Conservation (phyloP, 2,329 filamentous ascomycete species). For the Fusarium ramigenum region DNA sequence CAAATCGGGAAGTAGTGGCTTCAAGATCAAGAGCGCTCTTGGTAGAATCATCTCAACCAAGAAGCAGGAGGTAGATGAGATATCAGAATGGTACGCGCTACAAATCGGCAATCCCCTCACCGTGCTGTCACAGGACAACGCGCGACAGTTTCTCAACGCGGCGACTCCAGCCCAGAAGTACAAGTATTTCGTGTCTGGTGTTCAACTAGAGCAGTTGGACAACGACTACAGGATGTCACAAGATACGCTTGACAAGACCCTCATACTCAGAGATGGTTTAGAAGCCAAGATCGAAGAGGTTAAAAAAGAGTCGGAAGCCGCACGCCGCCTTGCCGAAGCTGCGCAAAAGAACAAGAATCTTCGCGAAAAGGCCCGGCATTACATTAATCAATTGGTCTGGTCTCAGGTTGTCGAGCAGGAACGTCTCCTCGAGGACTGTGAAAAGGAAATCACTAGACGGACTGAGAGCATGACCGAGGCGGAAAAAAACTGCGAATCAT, state of each 20-base stretch:
- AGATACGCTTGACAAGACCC: slow-evolving; percentile 76
- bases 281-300: slow-evolving; percentile 46
- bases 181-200: slow-evolving; percentile 94
- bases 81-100: slow-evolving; percentile 90
- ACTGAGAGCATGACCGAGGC: slow-evolving; percentile 41
- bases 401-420: slow-evolving; percentile 84
- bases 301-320: slow-evolving; percentile 62
- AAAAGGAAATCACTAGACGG: slow-evolving; percentile 41
- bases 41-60: slow-evolving; percentile 81
- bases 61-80: slow-evolving; percentile 88
- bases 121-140: slow-evolving; percentile 93
- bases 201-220: slow-evolving; percentile 91
- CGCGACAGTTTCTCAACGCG: slow-evolving; percentile 88
- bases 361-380: slow-evolving; percentile 65
- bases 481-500: slow-evolving; percentile 47
- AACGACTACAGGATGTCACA: slow-evolving; percentile 88
- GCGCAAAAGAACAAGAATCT: slow-evolving; percentile 74
- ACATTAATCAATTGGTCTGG: slow-evolving; percentile 82
- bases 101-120: slow-evolving; percentile 98
- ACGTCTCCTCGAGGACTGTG: slow-evolving; percentile 53
- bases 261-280: slow-evolving; percentile 50
- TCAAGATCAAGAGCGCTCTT: slow-evolving; percentile 82
- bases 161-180: slow-evolving; percentile 89
- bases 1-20: slow-evolving; percentile 77
- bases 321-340: slow-evolving; percentile 70